Base-by-base conservation (phyloP, 2,329 filamentous ascomycete species). In the Sclerotiophoma versabilis region DNA sequence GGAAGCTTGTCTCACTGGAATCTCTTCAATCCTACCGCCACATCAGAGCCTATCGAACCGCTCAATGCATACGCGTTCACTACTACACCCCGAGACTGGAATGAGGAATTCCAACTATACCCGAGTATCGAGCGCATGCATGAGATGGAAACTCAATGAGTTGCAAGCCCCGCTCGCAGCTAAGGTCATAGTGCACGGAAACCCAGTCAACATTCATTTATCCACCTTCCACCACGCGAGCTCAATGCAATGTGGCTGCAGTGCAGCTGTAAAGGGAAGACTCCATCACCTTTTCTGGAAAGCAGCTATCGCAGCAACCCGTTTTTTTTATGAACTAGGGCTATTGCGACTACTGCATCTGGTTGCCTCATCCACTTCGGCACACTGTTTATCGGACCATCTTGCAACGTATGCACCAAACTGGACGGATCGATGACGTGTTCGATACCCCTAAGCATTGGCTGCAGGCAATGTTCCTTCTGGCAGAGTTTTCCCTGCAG, bases 11-110 rank as follows among this genome's bases (percentile, higher is more conserved):
- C 66, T 17, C 65, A 67, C 19, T 73, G 64, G 64, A 66, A 56
- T 2, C 54, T 68, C 2, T 71, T 72, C 59, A 70, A 73, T 25
- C 62, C 71, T 5, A 64, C 70, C 2, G 66, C 65, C 5, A 58
- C 60, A 0, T 56, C 57, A 8, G 68, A 68, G 34, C 38, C 57
- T 2, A 47, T 57, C 6, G 69, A 73, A 8, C 26, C 61, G 17
- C 44, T 65, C 8, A 57, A 59, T 19, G 57, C 63, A 5, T 61
- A 54, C 49, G 38, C 61, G 17, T 71, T 68, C 37, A 68, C 63
- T 14, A 46, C 64, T n/a, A 66, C 66, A 7, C 65, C 63, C 17
- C 57, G 61, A 22, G 69, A 74, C 38, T 74, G 70, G 71, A 70
- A 69, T 23, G 58, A 63, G 5, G 72, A 74, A 46, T 74, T 73